Evolutionary conservation across 768 basidiomycete species (phyloP).

Genomic region (Naganishia onofrii): DNA sequence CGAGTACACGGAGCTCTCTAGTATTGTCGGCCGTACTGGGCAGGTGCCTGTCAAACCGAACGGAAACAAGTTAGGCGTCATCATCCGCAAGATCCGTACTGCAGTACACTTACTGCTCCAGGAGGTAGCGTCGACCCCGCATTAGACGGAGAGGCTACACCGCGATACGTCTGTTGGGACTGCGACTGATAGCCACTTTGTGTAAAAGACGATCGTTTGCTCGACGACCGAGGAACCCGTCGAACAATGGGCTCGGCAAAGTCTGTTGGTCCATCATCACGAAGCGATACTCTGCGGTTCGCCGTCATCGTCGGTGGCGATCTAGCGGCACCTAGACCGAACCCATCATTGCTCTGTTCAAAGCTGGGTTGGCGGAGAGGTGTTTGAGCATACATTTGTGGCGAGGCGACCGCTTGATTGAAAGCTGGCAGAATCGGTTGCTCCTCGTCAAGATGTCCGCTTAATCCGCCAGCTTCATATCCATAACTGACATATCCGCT

Average conservation of each 20-base stretch:
- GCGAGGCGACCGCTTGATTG: constrained; percentile 49
- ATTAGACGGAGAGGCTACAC: constrained; percentile 36
- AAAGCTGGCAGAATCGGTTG: constrained; percentile 20
- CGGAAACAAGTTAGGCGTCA: neutral
- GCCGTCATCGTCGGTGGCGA: constrained; percentile 54
- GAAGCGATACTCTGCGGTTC: constrained; percentile 70
- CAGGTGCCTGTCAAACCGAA: neutral
- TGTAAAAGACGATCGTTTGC: constrained; percentile 35
- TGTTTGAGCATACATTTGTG: constrained; percentile 47
- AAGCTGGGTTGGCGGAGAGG: constrained; percentile 40
- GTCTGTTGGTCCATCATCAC: constrained; percentile 74
- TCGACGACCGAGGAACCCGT: constrained; percentile 65
- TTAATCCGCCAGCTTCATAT: constrained; percentile 14
- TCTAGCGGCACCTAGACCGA: constrained; percentile 1
- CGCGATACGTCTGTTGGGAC: constrained; percentile 37
- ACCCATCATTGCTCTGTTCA: constrained; percentile 5
- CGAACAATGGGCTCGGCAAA: constrained; percentile 67
- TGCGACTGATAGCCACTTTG: constrained; percentile 19
- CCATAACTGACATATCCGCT: constrained; percentile 21
- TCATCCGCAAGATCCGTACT: neutral
- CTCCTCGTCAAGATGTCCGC: constrained; percentile 23
- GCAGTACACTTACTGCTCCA: constrained; percentile 45
- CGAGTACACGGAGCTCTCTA: neutral
- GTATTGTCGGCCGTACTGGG: constrained; percentile 20
- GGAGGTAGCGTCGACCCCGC: constrained; percentile 40